phyloP scores from a whole-genome alignment of 148 eudicot genomes.

The Rhododendron williamsianum region DNA sequence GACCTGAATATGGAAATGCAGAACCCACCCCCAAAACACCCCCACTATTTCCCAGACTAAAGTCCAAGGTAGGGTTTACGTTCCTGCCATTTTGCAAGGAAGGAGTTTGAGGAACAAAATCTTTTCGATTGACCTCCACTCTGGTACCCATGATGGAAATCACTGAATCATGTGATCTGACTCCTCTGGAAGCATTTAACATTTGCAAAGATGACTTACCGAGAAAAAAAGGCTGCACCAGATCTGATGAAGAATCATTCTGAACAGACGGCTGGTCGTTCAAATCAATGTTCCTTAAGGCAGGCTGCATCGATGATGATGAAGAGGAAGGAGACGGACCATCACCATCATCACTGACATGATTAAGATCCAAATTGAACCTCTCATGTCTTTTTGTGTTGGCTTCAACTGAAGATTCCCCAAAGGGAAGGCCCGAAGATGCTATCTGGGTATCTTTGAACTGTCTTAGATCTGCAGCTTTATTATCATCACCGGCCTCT shows the following conservation, averaged over 20 bases:
- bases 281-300: constrained; percentile 59
- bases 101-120: constrained; percentile 29
- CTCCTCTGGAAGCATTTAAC: constrained; percentile 26
- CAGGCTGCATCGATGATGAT: constrained; percentile 61
- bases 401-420: constrained; percentile 45
- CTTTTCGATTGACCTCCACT: constrained; percentile 52
- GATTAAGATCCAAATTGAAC: constrained; percentile 68
- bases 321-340: constrained; percentile 59
- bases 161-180: constrained; percentile 36
- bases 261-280: constrained; percentile 57
- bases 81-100: constrained; percentile 42
- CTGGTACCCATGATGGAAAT: constrained; percentile 73
- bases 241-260: constrained; percentile 33
- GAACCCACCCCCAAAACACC: constrained; percentile 37
- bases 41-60: constrained; percentile 44
- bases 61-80: constrained; percentile 39
- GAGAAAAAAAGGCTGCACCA: constrained; percentile 21
- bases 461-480: constrained; percentile 17
- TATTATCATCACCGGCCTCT: constrained; percentile 49
- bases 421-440: constrained; percentile 30
- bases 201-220: constrained; percentile 38
- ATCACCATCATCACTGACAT: constrained; percentile 53
- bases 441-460: constrained; percentile 23
- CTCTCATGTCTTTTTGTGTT: constrained; percentile 42
- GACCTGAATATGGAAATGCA: constrained; percentile 36